Conservation (phyloP, 129 eudicot genomes). For the Centaurea solstitialis region DNA sequence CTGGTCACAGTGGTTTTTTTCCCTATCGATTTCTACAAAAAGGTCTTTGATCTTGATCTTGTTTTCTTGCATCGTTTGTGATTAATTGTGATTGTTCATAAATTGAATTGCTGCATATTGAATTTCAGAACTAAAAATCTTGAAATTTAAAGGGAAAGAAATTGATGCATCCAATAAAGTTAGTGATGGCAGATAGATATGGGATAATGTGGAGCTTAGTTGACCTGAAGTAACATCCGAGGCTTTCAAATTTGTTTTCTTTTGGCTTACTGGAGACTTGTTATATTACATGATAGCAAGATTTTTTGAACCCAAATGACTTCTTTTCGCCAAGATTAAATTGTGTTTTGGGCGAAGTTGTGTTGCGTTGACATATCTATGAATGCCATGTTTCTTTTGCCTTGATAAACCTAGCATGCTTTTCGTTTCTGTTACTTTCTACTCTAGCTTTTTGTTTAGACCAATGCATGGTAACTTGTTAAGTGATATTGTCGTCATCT, state of each 20-base stretch:
- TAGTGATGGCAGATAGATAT: constrained; percentile 21
- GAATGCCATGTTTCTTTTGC: not conserved
- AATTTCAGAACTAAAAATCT: too few species aligned
- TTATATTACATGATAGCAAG: constrained; percentile 36
- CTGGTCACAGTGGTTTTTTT: too few species aligned
- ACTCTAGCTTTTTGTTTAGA: constrained; percentile 1
- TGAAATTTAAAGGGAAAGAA: constrained; percentile 3
- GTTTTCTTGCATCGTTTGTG: too few species aligned
- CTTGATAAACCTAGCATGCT: not conserved
- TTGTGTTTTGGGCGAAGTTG: not conserved
- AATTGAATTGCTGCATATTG: too few species aligned
- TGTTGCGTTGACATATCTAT: not conserved
- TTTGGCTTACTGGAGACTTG: constrained; percentile 22
- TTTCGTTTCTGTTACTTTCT: not conserved
- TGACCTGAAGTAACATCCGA: not conserved
- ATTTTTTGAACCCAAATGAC: constrained; percentile 8
- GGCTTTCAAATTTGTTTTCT: not conserved
- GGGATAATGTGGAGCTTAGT: constrained; percentile 28
- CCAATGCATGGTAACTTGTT: not conserved
- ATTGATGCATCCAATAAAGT: not conserved
- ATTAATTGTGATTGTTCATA: too few species aligned
- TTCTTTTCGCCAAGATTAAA: not conserved
- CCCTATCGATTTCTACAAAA: too few species aligned
- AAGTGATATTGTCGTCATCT: not conserved
- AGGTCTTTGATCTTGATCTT: too few species aligned